Conservation (phyloP, 2,329 filamentous ascomycete species). For the Fusarium devonianum region DNA sequence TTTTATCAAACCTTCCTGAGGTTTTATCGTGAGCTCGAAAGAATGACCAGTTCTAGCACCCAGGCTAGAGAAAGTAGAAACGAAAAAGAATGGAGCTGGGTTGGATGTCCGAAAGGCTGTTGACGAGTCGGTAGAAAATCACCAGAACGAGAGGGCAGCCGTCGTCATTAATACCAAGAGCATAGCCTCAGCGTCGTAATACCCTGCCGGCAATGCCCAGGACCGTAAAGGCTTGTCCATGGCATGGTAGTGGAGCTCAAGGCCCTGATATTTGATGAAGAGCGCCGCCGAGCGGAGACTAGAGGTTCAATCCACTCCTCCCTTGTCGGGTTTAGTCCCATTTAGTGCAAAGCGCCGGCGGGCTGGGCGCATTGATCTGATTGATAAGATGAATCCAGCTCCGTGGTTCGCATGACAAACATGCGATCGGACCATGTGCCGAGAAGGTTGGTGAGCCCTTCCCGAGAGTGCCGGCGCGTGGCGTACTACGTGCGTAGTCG, state of each 20-base stretch:
- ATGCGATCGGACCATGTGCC: background rate
- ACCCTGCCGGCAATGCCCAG: background rate
- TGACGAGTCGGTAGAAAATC: background rate
- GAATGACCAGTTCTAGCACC: constrained; percentile 7
- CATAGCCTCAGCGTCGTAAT: background rate
- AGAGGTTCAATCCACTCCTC: constrained; percentile 1
- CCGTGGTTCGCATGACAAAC: constrained; percentile 11
- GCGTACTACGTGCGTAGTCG: too few species aligned
- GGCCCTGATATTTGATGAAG: constrained; percentile 26
- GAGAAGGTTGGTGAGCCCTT: background rate
- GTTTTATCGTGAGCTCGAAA: constrained; percentile 11
- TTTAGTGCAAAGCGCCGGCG: background rate
- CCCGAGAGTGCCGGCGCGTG: background rate
- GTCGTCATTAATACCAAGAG: constrained; percentile 7
- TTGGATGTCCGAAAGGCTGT: background rate
- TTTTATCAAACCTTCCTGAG: constrained; percentile 15
- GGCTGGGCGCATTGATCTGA: constrained; percentile 13
- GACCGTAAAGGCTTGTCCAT: background rate
- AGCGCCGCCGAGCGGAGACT: constrained; percentile 27
- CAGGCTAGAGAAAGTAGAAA: background rate
- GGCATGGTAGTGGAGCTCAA: constrained; percentile 22
- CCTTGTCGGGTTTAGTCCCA: background rate
- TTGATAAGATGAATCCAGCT: constrained; percentile 33
- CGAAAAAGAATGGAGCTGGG: constrained; percentile 3
- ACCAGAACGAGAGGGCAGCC: background rate